These are phyloP conservation scores for Exophiala viscosa DNA, from an alignment of 2,329 filamentous ascomycete genomes.

Conservation along the genomic window DNA sequence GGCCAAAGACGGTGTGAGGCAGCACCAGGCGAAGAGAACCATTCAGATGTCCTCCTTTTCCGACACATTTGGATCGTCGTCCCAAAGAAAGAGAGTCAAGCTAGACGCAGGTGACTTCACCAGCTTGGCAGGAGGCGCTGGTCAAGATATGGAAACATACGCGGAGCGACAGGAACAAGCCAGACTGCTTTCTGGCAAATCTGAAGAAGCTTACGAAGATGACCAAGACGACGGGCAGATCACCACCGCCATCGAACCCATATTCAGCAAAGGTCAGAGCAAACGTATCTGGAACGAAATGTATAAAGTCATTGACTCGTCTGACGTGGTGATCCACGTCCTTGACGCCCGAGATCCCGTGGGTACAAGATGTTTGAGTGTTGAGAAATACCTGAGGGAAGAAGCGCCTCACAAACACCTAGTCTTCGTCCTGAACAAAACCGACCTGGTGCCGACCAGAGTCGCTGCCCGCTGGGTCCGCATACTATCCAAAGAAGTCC, in stretches of 20 bases:
- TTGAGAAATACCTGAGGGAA: slow-evolving; percentile 88
- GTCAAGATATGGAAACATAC: slow-evolving; percentile 78
- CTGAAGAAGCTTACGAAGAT: slow-evolving; percentile 53
- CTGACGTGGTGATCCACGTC: slow-evolving; percentile 90
- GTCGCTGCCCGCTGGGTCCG: slow-evolving; percentile 94
- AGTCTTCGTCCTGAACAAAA: slow-evolving; percentile 85
- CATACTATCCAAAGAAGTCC: slow-evolving; percentile 80
- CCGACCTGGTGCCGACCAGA: slow-evolving; percentile 84
- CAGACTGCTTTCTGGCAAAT: slow-evolving; percentile 67
- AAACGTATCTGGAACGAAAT: slow-evolving; percentile 98
- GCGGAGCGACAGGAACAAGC: slow-evolving; percentile 75
- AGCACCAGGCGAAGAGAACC: slow-evolving; percentile 90
- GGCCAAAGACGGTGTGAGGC: slow-evolving; percentile 73
- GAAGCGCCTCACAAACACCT: slow-evolving; percentile 97
- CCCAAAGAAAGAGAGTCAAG: slow-evolving; percentile 89
- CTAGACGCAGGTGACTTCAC: slow-evolving; percentile 75
- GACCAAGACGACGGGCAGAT: slow-evolving; percentile 48
- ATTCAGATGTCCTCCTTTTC: slow-evolving; percentile 82
- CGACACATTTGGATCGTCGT: slow-evolving; percentile 89
- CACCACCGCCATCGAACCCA: slow-evolving; percentile 70
- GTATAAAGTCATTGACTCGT: slow-evolving; percentile 92
- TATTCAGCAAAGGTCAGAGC: slow-evolving; percentile 91
- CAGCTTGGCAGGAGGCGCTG: slow-evolving; percentile 73
- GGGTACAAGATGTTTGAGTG: slow-evolving; percentile 82
- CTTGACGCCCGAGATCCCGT: slow-evolving; percentile 86